These are phyloP conservation scores for Fusarium ramigenum DNA, from an alignment of 2,329 filamentous ascomycete species.

Conservation along the genomic window DNA sequence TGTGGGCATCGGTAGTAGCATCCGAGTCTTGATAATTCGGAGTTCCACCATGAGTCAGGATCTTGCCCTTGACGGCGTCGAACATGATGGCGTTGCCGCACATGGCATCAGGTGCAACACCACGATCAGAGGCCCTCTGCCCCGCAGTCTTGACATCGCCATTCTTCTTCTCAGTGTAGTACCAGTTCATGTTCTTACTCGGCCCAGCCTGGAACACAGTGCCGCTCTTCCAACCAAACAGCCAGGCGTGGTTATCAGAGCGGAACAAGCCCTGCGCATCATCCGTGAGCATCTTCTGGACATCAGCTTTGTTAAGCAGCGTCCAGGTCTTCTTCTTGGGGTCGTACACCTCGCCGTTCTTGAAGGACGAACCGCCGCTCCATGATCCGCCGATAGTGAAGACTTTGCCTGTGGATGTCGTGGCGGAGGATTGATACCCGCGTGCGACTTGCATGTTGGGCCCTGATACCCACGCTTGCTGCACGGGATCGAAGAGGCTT, in stretches of 20 bases:
- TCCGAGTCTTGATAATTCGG: conserved; percentile 56
- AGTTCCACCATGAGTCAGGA: conserved; percentile 61
- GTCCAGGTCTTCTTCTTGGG: conserved; percentile 21
- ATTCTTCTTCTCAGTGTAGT: conserved; percentile 47
- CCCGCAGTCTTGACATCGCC: conserved; percentile 34
- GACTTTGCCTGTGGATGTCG: conserved; percentile 20
- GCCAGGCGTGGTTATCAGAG: conserved; percentile 44
- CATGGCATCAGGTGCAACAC: conserved; percentile 60
- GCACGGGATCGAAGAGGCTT: conserved; percentile 54
- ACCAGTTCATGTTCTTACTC: conserved; percentile 65
- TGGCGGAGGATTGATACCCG: conserved; percentile 27
- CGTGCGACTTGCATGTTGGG: conserved; percentile 19
- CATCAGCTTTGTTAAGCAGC: conserved; percentile 47
- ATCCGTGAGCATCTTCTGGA: conserved; percentile 61
- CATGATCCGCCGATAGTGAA: conserved; percentile 30
- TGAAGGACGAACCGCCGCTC: conserved; percentile 12
- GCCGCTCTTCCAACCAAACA: conserved; percentile 54
- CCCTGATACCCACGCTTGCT: conserved; percentile 8
- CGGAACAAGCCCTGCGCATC: conserved; percentile 58
- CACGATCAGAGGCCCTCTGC: conserved; percentile 43
- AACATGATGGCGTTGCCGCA: conserved; percentile 66
- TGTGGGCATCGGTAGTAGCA: conserved; percentile 55
- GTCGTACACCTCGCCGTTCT: conserved; percentile 27
- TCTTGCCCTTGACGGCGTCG: conserved; percentile 66
- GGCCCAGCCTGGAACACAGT: conserved; percentile 64